A percentile compares a stretch with the other conserved stretches of the same genome.
Evolutionary conservation across 1,139 yeast genomes (phyloP).

Genomic region (Scheffersomyces lignicola): DNA sequence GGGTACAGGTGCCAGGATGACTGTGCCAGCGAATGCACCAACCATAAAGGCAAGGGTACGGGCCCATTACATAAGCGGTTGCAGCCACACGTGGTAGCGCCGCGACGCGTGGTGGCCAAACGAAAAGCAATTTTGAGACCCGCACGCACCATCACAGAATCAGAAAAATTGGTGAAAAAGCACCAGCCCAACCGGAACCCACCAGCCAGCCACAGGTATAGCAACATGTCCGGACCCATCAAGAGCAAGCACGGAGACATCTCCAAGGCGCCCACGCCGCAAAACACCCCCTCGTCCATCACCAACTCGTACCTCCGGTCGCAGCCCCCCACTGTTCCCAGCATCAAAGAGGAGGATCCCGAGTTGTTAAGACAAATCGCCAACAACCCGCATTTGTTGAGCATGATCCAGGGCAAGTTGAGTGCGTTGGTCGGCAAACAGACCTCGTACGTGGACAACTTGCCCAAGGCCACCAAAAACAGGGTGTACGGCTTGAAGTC

Average conservation of each 20-base stretch:
- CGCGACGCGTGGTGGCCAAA: no score
- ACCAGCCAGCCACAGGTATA: not conserved
- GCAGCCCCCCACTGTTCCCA: constrained; percentile 72
- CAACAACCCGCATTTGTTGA: constrained; percentile 73
- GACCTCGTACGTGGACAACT: constrained; percentile 78
- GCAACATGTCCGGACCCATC: constrained; percentile 69
- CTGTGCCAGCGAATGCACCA: no score
- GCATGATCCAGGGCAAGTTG: constrained; percentile 89
- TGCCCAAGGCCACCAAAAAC: constrained; percentile 74
- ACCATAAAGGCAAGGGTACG: no score
- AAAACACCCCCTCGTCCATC: constrained; percentile 94
- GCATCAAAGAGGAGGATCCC: constrained; percentile 62
- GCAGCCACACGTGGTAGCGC: no score
- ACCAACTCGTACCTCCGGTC: constrained; percentile 72
- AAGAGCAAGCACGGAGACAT: constrained; percentile 70
- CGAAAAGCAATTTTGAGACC: no score
- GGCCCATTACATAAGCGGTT: no score
- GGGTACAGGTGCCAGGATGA: no score
- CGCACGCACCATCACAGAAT: no score
- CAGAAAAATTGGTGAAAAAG: no score
- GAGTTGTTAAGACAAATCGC: constrained; percentile 50
- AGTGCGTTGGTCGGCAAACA: constrained; percentile 83
- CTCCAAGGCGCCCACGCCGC: constrained; percentile 97
- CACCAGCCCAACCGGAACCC: not conserved
- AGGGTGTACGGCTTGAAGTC: constrained; percentile 83